Percentiles rank a stretch among this genome's conserved stretches.
phyloP scores from a whole-genome alignment of 306 rosid species.

The Leucaena leucocephala region DNA sequence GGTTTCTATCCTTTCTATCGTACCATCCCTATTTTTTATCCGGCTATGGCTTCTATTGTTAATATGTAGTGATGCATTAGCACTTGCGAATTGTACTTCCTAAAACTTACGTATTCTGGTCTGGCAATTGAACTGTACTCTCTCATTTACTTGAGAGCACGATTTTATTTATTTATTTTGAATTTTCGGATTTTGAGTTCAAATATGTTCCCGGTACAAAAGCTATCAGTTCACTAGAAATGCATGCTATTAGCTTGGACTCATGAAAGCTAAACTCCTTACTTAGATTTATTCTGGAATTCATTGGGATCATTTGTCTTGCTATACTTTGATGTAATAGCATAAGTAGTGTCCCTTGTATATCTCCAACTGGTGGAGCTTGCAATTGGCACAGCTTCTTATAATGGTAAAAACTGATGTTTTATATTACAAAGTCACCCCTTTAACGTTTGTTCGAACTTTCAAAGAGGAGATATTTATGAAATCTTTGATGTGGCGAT shows the following conservation, averaged over 20 bases:
- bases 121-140: neutral
- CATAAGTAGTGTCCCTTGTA: neutral
- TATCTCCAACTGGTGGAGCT: neutral
- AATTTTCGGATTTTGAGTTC: constrained; percentile 28
- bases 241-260: neutral
- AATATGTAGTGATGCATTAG: neutral
- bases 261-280: neutral
- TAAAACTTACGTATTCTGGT: neutral
- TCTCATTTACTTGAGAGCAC: neutral
- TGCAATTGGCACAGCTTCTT: neutral
- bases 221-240: constrained; percentile 21
- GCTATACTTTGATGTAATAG: neutral
- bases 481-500: neutral
- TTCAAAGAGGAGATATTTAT: constrained; percentile 8
- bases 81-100: neutral
- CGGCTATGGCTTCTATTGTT: neutral
- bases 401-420: neutral
- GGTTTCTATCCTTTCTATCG: constrained; percentile 33
- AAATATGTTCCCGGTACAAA: neutral
- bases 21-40: neutral
- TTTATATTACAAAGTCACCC: neutral
- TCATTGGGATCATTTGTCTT: neutral
- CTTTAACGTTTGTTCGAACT: constrained; percentile 21
- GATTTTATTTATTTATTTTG: neutral
- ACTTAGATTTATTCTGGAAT: constrained; percentile 1